Evolutionary conservation across 176 grass and related monocot genomes (phyloP), one percentile per base, ranked within the genome.

Genomic region (Pontederia paniculata): DNA sequence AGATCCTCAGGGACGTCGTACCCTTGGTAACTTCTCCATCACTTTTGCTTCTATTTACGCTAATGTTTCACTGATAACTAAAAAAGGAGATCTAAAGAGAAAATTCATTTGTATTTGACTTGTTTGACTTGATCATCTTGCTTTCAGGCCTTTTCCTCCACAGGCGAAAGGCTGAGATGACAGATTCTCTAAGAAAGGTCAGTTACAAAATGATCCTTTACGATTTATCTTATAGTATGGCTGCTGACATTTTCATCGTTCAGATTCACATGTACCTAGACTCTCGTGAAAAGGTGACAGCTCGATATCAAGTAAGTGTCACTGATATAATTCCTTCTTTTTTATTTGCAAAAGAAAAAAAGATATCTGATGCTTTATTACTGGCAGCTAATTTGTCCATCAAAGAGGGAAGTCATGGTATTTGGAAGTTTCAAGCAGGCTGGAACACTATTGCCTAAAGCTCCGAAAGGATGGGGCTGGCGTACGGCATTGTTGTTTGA

Each of bases 401-500:
- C 86, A 17, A 91, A 98, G 72, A 81, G 86, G 25, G 86, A 98
- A 47, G 77, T 91, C 9, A 84, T 98, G 86, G 80, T 84, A 62
- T 90, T 90, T 56, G 93, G 93, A 68, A 88, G 77, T 64, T 82
- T 97, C 44, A 97, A 97, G 75, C 91, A 90, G 66, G 79, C 91
- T 0, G 91, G 93, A 41, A 97, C 93, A 0, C 73, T 97, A n/a
- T 49, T 97, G 31, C 93, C 93, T 2, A 97, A 97, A 62, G 83
- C 93, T 53, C 93, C 86, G 10, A 97, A 97, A 69, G 93, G 93
- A 13, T 97, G 93, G 93, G 93, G 93, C 58, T 97, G 93, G 93
- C 93, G 86, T 62, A 97, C 93, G 31, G 93, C 93, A 9, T 67
- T 97, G 68, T 63, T 97, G 2, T 97, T 97, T 42, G 86, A 97